A percentile compares a stretch with the other conserved stretches of the same genome.
Conservation (phyloP, 768 basidiomycete genomes). For the Pholiota molesta region DNA sequence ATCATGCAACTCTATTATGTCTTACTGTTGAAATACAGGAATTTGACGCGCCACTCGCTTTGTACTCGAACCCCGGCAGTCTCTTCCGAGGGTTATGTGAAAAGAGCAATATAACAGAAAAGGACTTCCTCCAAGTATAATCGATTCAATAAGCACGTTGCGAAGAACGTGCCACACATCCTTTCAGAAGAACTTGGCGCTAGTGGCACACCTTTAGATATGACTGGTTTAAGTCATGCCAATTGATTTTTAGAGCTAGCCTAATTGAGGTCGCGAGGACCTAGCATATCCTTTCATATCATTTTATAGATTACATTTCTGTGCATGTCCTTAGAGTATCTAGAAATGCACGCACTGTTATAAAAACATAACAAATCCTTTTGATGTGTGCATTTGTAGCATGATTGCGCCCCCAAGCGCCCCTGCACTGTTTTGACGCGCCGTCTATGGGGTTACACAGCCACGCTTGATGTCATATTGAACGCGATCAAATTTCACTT, state of each 20-base stretch:
- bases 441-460: not conserved
- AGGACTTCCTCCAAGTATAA: slow-evolving; percentile 16
- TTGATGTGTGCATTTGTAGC: too few relatives aligned
- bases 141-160: too few relatives aligned
- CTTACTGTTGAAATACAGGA: slow-evolving; percentile 35
- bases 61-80: slow-evolving; percentile 49
- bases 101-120: slow-evolving; percentile 28
- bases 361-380: not conserved
- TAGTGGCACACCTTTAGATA: too few relatives aligned
- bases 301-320: not conserved
- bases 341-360: not conserved
- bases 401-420: too few relatives aligned
- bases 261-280: not conserved
- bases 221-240: too few relatives aligned
- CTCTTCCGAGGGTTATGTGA: slow-evolving; percentile 66
- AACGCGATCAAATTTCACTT: not conserved
- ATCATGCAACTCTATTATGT: not conserved
- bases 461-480: slow-evolving; percentile 6
- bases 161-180: too few relatives aligned
- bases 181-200: too few relatives aligned
- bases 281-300: not conserved
- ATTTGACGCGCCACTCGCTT: slow-evolving; percentile 57
- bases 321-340: not conserved
- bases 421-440: too few relatives aligned
- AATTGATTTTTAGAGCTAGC: not conserved